Percentiles rank a stretch among this genome's conserved stretches.
phyloP scores from a whole-genome alignment of 768 basidiomycete species.

The Lentinula raphanica region DNA sequence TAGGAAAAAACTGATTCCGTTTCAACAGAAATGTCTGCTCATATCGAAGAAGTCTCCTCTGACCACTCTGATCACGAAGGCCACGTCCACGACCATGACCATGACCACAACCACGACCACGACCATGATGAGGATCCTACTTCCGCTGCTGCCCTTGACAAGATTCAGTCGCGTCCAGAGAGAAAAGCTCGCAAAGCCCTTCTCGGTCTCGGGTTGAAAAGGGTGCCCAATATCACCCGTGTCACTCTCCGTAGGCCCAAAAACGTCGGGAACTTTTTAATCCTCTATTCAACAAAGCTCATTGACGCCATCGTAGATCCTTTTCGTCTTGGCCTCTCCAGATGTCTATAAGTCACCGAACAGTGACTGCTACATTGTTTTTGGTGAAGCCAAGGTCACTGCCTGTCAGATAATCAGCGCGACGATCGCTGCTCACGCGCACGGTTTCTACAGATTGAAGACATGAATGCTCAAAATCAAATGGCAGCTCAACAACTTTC shows the following conservation, averaged over 20 bases:
- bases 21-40: conserved; percentile 64
- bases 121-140: conserved; percentile 78
- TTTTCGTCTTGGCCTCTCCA: conserved; percentile 88
- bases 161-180: conserved; percentile 91
- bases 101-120: conserved; percentile 52
- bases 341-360: conserved; percentile 98
- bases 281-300: neutral
- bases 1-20: neutral
- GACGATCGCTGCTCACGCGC: neutral
- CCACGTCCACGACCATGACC: conserved; percentile 39
- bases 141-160: conserved; percentile 79
- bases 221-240: conserved; percentile 87
- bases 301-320: conserved; percentile 42
- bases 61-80: conserved; percentile 71
- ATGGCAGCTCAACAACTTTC: conserved; percentile 75
- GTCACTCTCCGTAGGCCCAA: conserved; percentile 94
- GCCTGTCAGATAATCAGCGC: neutral
- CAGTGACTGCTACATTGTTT: conserved; percentile 98
- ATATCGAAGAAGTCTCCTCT: conserved; percentile 78
- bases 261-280: conserved; percentile 63
- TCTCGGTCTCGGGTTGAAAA: conserved; percentile 86
- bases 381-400: conserved; percentile 93
- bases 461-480: conserved; percentile 78
- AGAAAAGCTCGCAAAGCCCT: conserved; percentile 95
- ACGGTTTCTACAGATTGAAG: conserved; percentile 76